Evolutionary conservation across 2,329 filamentous ascomycete genomes (phyloP).

Genomic region (Penicillium sp.): DNA sequence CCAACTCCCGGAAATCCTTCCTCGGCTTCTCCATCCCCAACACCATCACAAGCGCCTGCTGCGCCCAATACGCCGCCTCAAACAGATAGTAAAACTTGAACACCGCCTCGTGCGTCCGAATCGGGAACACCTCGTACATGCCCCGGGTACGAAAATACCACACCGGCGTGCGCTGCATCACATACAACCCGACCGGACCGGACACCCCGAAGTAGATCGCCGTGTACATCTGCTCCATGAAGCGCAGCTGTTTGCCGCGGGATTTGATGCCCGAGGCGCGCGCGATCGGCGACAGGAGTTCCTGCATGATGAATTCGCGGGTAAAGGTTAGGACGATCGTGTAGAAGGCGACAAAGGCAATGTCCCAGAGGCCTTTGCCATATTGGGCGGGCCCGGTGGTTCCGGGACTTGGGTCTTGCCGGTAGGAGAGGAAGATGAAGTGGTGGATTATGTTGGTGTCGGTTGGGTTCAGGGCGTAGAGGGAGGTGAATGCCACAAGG

Average conservation of each 20-base stretch:
- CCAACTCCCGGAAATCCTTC: slow-evolving; percentile 90
- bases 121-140: slow-evolving; percentile 87
- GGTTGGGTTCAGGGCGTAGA: slow-evolving; percentile 74
- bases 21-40: slow-evolving; percentile 85
- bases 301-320: slow-evolving; percentile 92
- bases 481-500: slow-evolving; percentile 61
- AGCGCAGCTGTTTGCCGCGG: slow-evolving; percentile 77
- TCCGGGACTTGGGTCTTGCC: slow-evolving; percentile 50
- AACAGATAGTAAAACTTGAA: slow-evolving; percentile 96
- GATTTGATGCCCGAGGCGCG: slow-evolving; percentile 66
- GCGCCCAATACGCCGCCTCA: slow-evolving; percentile 88
- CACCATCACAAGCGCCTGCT: slow-evolving; percentile 83
- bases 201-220: slow-evolving; percentile 82
- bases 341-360: slow-evolving; percentile 85
- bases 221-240: slow-evolving; percentile 94
- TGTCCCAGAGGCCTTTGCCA: slow-evolving; percentile 81
- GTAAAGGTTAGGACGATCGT: slow-evolving; percentile 84
- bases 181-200: slow-evolving; percentile 78
- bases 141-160: slow-evolving; percentile 90
- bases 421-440: slow-evolving; percentile 88
- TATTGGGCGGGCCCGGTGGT: slow-evolving; percentile 62
- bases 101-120: slow-evolving; percentile 71
- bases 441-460: slow-evolving; percentile 73
- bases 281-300: slow-evolving; percentile 74
- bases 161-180: slow-evolving; percentile 84